Conservation (phyloP, 2,329 filamentous ascomycete genomes). For the Tympanopsis confertula region DNA sequence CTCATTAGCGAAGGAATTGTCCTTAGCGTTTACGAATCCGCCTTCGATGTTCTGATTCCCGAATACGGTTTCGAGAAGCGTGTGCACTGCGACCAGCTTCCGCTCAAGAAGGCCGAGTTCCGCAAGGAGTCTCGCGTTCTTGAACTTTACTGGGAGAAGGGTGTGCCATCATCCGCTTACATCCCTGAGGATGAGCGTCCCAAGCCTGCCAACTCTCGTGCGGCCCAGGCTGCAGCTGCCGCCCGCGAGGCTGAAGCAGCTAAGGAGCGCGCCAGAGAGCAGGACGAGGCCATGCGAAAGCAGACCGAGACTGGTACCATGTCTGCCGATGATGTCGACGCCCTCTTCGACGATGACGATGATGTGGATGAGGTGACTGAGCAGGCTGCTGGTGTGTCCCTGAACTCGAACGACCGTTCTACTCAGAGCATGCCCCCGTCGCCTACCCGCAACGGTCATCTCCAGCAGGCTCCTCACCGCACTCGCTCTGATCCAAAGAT, state of each 20-base stretch:
- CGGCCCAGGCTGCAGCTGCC: slow-evolving; percentile 64
- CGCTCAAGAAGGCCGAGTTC: slow-evolving; percentile 97
- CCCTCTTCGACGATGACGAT: slow-evolving; percentile 89
- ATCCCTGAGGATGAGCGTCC: slow-evolving; percentile 94
- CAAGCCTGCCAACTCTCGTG: slow-evolving; percentile 64
- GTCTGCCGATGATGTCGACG: slow-evolving; percentile 83
- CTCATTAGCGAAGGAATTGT: slow-evolving; percentile 93
- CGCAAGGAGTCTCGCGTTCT: slow-evolving; percentile 89
- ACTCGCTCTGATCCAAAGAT: slow-evolving; percentile 93
- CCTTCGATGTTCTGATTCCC: slow-evolving; percentile 94
- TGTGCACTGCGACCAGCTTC: slow-evolving; percentile 95
- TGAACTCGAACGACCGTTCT: slow-evolving; percentile 60
- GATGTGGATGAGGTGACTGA: slow-evolving; percentile 83
- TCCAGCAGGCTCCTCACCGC: slow-evolving; percentile 57
- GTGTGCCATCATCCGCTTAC: slow-evolving; percentile 88
- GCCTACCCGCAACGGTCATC: slow-evolving; percentile 63
- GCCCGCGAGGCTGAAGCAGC: slow-evolving; percentile 73
- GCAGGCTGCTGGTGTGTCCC: slow-evolving; percentile 78
- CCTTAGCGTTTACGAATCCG: slow-evolving; percentile 93
- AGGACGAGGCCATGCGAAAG: slow-evolving; percentile 81
- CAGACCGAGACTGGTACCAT: slow-evolving; percentile 92
- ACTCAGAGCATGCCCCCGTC: slow-evolving; percentile 94
- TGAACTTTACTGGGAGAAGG: slow-evolving; percentile 99
- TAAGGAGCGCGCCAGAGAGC: slow-evolving; percentile 70
- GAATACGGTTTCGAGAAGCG: slow-evolving; percentile 99